Evolutionary conservation across 2,329 filamentous ascomycete species (phyloP), one percentile per base, ranked within the genome.

Genomic region (Fusarium humuli): DNA sequence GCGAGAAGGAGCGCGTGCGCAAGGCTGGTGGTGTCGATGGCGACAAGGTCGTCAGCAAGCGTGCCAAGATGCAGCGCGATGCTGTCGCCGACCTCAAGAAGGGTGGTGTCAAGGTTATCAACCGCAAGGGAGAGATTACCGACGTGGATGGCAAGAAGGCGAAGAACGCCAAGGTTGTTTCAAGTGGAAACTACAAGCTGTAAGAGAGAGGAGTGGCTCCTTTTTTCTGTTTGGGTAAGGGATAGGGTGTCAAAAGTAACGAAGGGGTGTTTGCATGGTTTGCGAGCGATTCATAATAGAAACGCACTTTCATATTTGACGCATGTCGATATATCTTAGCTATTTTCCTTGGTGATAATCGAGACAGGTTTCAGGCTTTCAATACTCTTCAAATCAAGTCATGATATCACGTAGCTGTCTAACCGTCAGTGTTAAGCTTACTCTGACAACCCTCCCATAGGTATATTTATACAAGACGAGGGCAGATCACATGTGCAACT

Each of bases 101-200:
- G 86, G 94, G 93, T 55, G 93, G 93, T 65, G 95, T 98, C 74
- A 95, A 92, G 85, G 88, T 98, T 65, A 96, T 98, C 81, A 94
- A 94, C 68, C 92, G 92, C 82, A 94, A 93, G 84, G 95, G 95
- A 55, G 91, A 94, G 79, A 83, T 97, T 57, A 91, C 91, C 20
- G 92, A 97, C 81, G 87, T 97, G 34, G 90, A 96, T 73, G 94
- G 94, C 30, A 93, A 92, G 76, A 91, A 92, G 83, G 86, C 91
- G 45, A 85, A 85, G 79, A 84, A 81, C 46, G 81, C 79, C 37
- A 85, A 83, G 77, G 78, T 81, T n/a, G 78, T 81, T 44, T 85
- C 84, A 52, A 88, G 88, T 63, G 85, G 87, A 62, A 85, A 82
- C 63, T 90, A 87, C 76, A 92, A 92, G 84, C 77, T 92, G 73